Percentiles rank a stretch among this genome's conserved stretches.
Evolutionary conservation across 176 grass and related monocot genomes (phyloP).

Genomic region (Oryza nivara): DNA sequence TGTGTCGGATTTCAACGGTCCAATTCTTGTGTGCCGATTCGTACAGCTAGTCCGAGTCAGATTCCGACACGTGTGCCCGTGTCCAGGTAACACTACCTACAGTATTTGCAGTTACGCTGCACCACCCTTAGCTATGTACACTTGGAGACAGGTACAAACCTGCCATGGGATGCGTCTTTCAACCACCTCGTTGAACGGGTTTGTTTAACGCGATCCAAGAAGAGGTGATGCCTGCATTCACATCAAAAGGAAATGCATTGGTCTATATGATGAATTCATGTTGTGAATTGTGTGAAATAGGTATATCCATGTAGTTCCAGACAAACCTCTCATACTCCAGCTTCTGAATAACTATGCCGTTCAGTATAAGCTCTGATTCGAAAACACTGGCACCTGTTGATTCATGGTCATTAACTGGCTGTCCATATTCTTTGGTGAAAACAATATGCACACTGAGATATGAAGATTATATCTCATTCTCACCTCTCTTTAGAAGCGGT

Average conservation of each 20-base stretch:
- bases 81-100: too few relatives aligned
- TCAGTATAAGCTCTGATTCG: constrained; percentile 68
- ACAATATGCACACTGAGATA: neutral
- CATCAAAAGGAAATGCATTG: neutral
- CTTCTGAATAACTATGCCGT: constrained; percentile 82
- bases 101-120: too few relatives aligned
- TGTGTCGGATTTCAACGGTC: too few relatives aligned
- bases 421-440: constrained; percentile 11
- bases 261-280: neutral
- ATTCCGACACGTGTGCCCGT: too few relatives aligned
- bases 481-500: constrained; percentile 79
- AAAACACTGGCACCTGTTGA: constrained; percentile 57
- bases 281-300: neutral
- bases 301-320: neutral
- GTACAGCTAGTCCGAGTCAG: too few relatives aligned
- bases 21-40: too few relatives aligned
- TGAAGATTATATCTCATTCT: neutral
- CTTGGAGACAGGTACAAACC: constrained; percentile 43
- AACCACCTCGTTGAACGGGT: constrained; percentile 62
- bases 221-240: constrained; percentile 50
- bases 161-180: constrained; percentile 22
- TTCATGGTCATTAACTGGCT: constrained; percentile 28
- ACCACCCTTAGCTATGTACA: too few relatives aligned
- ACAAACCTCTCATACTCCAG: constrained; percentile 80
- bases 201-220: constrained; percentile 46